Conservation (phyloP, 352 stramenopile genomes). For the Phytophthora sansomeana region DNA sequence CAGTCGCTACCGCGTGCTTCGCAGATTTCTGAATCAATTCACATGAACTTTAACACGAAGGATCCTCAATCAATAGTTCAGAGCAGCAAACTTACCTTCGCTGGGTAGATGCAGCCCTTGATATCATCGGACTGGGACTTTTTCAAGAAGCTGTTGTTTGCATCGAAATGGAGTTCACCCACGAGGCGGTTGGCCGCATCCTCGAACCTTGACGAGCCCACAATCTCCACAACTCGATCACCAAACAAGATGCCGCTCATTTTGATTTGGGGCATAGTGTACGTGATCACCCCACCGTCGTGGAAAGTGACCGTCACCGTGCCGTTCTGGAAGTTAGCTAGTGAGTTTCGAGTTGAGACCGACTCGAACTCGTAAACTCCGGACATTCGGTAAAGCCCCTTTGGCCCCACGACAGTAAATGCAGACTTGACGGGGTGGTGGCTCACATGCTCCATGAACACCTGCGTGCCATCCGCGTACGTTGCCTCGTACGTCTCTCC, state of each 20-base stretch:
- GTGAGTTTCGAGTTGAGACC: constrained; percentile 67
- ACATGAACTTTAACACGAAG: not conserved
- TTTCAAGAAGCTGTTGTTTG: constrained; percentile 73
- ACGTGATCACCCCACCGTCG: constrained; percentile 61
- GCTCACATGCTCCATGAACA: constrained; percentile 78
- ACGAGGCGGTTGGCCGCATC: constrained; percentile 52
- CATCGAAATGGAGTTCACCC: constrained; percentile 67
- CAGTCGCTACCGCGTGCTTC: constrained; percentile 53
- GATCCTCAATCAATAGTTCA: not conserved
- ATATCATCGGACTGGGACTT: constrained; percentile 74
- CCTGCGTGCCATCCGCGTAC: constrained; percentile 70
- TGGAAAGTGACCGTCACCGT: constrained; percentile 55
- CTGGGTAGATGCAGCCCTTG: constrained; percentile 68
- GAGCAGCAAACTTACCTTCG: constrained; percentile 39
- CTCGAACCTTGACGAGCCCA: constrained; percentile 58
- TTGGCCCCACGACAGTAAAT: constrained; percentile 59
- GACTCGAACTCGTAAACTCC: constrained; percentile 81
- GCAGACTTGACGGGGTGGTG: constrained; percentile 78
- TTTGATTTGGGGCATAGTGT: constrained; percentile 82
- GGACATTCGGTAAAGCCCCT: constrained; percentile 59
- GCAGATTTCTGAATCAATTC: constrained; percentile 39
- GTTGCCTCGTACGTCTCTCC: constrained; percentile 81
- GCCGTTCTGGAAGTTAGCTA: constrained; percentile 72
- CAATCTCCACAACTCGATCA: constrained; percentile 76
- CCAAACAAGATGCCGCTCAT: constrained; percentile 79